Percentiles rank a stretch among this genome's conserved stretches.
Conservation (phyloP, 441 rosid genomes). For the Viola pubescens region DNA sequence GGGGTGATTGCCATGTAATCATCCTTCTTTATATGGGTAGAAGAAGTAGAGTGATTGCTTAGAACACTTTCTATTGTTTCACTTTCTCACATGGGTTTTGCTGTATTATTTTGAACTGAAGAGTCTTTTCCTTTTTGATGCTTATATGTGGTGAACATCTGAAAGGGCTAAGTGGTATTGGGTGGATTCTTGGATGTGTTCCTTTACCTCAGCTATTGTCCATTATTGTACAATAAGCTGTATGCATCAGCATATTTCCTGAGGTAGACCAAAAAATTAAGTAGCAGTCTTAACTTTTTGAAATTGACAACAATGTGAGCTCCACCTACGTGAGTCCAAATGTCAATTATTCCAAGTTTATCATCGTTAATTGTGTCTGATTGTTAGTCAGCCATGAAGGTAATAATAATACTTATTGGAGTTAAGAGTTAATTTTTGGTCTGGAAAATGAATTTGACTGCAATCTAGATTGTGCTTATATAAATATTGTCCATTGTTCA, state of each 20-base stretch:
- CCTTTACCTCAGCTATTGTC: too few species aligned
- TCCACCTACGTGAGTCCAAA: background rate
- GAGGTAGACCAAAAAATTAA: too few species aligned
- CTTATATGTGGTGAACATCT: too few species aligned
- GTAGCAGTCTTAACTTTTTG: background rate
- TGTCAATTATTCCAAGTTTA: background rate
- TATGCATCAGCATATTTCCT: too few species aligned
- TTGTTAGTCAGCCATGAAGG: background rate
- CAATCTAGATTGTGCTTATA: background rate
- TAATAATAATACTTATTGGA: background rate
- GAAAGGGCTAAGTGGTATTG: too few species aligned
- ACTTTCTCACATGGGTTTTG: background rate
- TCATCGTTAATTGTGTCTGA: background rate
- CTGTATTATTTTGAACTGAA: too few species aligned
- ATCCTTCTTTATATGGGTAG: background rate
- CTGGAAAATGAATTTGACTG: constrained; percentile 1
- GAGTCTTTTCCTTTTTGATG: too few species aligned
- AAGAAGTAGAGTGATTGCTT: too few species aligned
- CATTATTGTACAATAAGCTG: too few species aligned
- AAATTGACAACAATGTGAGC: background rate
- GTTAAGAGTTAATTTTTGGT: background rate
- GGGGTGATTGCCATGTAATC: constrained; percentile 4
- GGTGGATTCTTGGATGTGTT: too few species aligned
- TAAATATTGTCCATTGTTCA: too few species aligned
- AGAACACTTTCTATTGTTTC: background rate